phyloP scores from a whole-genome alignment of 371 early-diverging fungal genomes.

The Apophysomyces elegans region DNA sequence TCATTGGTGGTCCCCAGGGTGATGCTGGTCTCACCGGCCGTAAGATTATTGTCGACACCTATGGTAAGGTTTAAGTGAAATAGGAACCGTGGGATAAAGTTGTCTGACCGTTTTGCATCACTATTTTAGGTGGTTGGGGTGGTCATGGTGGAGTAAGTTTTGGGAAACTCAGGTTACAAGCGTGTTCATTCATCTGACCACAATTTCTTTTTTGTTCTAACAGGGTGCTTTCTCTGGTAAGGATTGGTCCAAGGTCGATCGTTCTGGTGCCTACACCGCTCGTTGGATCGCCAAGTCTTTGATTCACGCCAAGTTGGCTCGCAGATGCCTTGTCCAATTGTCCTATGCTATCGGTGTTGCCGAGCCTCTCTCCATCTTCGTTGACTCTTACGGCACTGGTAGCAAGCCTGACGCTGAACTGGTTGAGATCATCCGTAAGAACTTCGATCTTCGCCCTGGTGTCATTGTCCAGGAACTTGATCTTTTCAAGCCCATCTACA shows the following conservation, averaged over 20 bases:
- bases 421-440: slow-evolving; percentile 92
- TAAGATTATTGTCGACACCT: slow-evolving; percentile 99
- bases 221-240: slow-evolving; percentile 99
- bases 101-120: slow-evolving; percentile 42
- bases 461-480: slow-evolving; percentile 97
- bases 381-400: slow-evolving; percentile 98
- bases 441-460: slow-evolving; percentile 99
- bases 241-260: slow-evolving; percentile 99
- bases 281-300: slow-evolving; percentile 99
- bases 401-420: slow-evolving; percentile 89
- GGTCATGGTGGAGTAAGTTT: slow-evolving; percentile 92
- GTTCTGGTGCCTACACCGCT: slow-evolving; percentile 99
- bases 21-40: slow-evolving; percentile 99
- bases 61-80: slow-evolving; percentile 38
- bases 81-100: background rate
- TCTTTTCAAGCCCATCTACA: slow-evolving; percentile 98
- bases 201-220: background rate
- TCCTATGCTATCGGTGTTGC: slow-evolving; percentile 99
- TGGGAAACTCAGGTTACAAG: too few species aligned
- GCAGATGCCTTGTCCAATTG: slow-evolving; percentile 96
- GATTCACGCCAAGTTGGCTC: slow-evolving; percentile 93
- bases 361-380: slow-evolving; percentile 96
- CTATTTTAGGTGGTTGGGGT: slow-evolving; percentile 92
- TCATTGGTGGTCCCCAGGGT: slow-evolving; percentile 99
- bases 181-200: background rate